These are phyloP conservation scores for Smittium culicis DNA, from an alignment of 371 early-diverging fungal genomes.

Conservation along the genomic window DNA sequence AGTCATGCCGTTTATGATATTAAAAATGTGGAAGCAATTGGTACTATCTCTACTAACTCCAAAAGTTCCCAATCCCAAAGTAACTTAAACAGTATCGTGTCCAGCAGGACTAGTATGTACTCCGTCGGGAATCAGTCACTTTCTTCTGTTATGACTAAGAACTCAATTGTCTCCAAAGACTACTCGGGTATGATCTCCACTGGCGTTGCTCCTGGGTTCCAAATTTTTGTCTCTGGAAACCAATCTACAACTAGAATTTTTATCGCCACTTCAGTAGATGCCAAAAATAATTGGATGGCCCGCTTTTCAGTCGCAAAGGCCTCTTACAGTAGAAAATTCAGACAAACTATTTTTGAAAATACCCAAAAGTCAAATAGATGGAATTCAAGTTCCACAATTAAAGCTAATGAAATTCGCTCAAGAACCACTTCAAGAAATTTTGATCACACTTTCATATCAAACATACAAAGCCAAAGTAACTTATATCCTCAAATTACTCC, in stretches of 20 bases:
- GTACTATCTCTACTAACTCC: conserved; percentile 36
- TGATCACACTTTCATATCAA: not conserved
- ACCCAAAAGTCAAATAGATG: conserved; percentile 6
- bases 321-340: conserved; percentile 16
- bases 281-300: conserved; percentile 35
- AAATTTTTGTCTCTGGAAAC: conserved; percentile 35
- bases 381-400: not conserved
- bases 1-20: conserved; percentile 41
- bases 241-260: conserved; percentile 33
- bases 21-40: conserved; percentile 40
- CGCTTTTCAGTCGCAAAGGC: conserved; percentile 37
- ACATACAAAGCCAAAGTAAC: not conserved
- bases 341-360: not conserved
- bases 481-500: not conserved
- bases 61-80: conserved; percentile 34
- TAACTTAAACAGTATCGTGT: conserved; percentile 28
- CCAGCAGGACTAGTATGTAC: conserved; percentile 28
- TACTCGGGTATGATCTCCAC: conserved; percentile 34
- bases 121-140: conserved; percentile 33
- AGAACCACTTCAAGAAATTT: not conserved
- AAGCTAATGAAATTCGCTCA: not conserved
- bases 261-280: conserved; percentile 31
- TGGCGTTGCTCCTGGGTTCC: conserved; percentile 33
- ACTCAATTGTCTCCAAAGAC: conserved; percentile 35
- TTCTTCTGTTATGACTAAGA: conserved; percentile 36